Percentiles rank a stretch among this genome's conserved stretches.
Conservation (phyloP, 2,329 filamentous ascomycete species). For the Chaetomium sp. region DNA sequence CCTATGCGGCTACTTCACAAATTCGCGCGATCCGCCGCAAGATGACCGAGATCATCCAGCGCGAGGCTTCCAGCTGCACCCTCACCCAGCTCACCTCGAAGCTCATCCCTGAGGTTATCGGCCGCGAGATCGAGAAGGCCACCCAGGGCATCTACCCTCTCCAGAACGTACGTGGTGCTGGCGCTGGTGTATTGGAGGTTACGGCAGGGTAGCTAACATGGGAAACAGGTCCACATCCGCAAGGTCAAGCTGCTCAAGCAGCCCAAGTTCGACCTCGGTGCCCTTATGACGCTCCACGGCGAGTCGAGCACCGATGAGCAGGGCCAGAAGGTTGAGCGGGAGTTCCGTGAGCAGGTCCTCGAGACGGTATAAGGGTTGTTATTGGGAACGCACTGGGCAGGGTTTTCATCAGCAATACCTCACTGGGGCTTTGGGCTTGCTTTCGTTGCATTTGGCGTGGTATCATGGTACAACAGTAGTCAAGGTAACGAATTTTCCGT, state of each 20-base stretch:
- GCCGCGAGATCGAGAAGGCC: conserved; percentile 99
- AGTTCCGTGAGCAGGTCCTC: conserved; percentile 98
- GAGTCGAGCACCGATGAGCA: conserved; percentile 95
- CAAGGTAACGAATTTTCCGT: conserved; percentile 40
- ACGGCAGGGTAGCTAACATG: conserved; percentile 30
- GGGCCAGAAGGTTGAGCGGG: conserved; percentile 97
- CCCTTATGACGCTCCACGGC: conserved; percentile 93
- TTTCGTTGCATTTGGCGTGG: conserved; percentile 53
- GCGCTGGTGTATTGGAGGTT: not conserved
- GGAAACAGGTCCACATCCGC: conserved; percentile 88
- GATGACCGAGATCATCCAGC: conserved; percentile 99
- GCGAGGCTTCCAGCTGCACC: conserved; percentile 92
- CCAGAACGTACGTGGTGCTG: conserved; percentile 77
- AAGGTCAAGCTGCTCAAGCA: conserved; percentile 99
- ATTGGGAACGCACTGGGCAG: conserved; percentile 49
- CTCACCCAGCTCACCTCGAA: conserved; percentile 96
- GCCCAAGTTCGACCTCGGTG: conserved; percentile 98
- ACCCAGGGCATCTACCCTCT: conserved; percentile 99
- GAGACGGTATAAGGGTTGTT: conserved; percentile 78
- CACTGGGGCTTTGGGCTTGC: conserved; percentile 51
- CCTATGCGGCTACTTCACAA: conserved; percentile 95
- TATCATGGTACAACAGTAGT: conserved; percentile 47
- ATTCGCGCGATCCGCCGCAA: conserved; percentile 98
- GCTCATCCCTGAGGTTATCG: conserved; percentile 99
- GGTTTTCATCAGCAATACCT: conserved; percentile 46